These are phyloP conservation scores for Cladobotryum mycophilum DNA, from an alignment of 2,329 filamentous ascomycete species.

Conservation along the genomic window DNA sequence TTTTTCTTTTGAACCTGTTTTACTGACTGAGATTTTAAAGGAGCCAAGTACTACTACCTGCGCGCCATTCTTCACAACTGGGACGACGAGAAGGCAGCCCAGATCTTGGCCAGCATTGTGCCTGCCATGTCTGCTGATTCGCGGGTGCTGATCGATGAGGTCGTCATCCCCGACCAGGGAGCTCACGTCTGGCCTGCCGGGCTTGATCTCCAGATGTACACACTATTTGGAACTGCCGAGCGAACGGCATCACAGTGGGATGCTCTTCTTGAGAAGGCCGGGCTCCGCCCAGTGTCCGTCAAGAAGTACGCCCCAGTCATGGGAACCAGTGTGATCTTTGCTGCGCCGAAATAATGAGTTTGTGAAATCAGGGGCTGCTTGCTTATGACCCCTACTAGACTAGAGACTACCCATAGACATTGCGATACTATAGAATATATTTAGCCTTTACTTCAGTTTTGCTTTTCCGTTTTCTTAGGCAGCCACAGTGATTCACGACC, in stretches of 20 bases:
- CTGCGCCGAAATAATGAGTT: neutral
- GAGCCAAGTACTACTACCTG: slow-evolving; percentile 21
- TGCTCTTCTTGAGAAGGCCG: neutral
- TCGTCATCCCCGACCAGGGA: slow-evolving; percentile 24
- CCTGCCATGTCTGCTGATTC: slow-evolving; percentile 28
- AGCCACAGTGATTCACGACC: too few species aligned
- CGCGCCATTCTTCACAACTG: slow-evolving; percentile 35
- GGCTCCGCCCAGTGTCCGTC: neutral
- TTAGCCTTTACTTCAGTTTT: too few species aligned
- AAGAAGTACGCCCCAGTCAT: slow-evolving; percentile 9
- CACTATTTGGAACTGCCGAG: neutral
- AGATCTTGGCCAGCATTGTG: slow-evolving; percentile 25
- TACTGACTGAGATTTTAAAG: neutral
- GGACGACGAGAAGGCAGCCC: slow-evolving; percentile 24
- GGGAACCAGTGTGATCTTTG: slow-evolving; percentile 7
- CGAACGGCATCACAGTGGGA: slow-evolving; percentile 3
- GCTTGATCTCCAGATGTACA: slow-evolving; percentile 4
- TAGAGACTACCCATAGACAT: too few species aligned
- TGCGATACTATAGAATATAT: too few species aligned
- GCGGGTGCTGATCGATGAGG: slow-evolving; percentile 29
- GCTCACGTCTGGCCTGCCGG: slow-evolving; percentile 4
- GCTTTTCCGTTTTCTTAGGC: too few species aligned
- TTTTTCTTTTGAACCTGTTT: too few species aligned
- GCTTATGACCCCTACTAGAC: too few species aligned
- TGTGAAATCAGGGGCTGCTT: too few species aligned